A percentile compares a stretch with the other conserved stretches of the same genome.
Conservation (phyloP, 139 green algal species). For the Chlamydomonas sp. region DNA sequence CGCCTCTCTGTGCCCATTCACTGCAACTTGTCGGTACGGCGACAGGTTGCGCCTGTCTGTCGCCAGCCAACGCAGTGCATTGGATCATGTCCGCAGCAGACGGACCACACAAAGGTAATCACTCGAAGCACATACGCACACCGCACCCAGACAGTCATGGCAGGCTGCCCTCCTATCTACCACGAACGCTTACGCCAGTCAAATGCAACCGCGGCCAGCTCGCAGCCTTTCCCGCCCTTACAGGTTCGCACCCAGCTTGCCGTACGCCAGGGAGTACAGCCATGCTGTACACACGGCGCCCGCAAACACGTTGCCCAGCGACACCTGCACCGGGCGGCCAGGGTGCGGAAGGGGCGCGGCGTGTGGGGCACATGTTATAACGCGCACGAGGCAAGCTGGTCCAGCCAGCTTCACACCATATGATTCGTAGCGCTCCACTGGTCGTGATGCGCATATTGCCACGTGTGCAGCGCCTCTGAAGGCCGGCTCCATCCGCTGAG, state of each 20-base stretch:
- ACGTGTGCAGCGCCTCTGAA: not conserved
- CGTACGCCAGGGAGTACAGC: constrained; percentile 13
- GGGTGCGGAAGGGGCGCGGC: not conserved
- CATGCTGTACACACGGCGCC: constrained; percentile 2
- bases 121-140: not conserved
- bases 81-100: not conserved
- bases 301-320: constrained; percentile 29
- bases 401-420: too few relatives aligned
- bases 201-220: not conserved
- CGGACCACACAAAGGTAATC: not conserved
- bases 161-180: not conserved
- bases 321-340: not conserved
- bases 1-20: too few relatives aligned
- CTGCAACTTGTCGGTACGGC: too few relatives aligned
- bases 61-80: not conserved
- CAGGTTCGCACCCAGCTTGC: not conserved
- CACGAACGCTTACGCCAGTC: not conserved
- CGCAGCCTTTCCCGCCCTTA: not conserved
- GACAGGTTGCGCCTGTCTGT: not conserved
- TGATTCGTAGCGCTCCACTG: too few relatives aligned
- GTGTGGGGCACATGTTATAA: not conserved
- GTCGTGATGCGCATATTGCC: too few relatives aligned
- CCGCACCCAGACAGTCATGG: not conserved
- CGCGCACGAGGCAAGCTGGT: not conserved
- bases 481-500: not conserved